Evolutionary conservation across 805 yeast species (phyloP).

Genomic region (Suhomyces canberraensis): DNA sequence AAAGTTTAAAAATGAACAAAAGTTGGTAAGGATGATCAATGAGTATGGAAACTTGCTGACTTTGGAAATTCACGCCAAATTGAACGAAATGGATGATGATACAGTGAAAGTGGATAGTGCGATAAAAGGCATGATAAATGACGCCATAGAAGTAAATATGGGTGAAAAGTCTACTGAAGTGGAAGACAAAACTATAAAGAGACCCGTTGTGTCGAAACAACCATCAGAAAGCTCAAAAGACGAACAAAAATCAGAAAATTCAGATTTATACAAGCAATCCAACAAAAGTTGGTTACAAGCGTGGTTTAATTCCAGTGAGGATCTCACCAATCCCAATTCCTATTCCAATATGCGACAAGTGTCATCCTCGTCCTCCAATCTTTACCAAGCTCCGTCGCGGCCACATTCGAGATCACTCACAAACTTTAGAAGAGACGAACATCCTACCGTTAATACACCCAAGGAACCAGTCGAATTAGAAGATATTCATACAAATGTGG

Average conservation of each 20-base stretch:
- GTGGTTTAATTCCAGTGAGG: constrained; percentile 14
- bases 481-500: constrained; percentile 13
- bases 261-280: constrained; percentile 1
- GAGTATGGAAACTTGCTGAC: constrained; percentile 36
- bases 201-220: not conserved
- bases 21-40: constrained; percentile 27
- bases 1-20: constrained; percentile 32
- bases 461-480: constrained; percentile 46
- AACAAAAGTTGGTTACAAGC: constrained; percentile 13
- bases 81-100: constrained; percentile 15
- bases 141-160: constrained; percentile 26
- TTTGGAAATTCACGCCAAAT: constrained; percentile 31
- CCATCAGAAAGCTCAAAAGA: not conserved
- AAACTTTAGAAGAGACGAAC: not conserved
- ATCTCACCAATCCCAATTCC: constrained; percentile 2
- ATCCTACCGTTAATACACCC: not conserved
- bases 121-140: constrained; percentile 24
- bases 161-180: not conserved
- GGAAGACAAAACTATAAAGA: not conserved
- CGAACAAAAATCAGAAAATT: not conserved
- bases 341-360: not conserved
- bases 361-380: constrained; percentile 1
- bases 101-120: constrained; percentile 14
- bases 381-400: constrained; percentile 4
- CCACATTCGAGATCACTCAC: constrained; percentile 16